phyloP scores from a whole-genome alignment of 257 asterid species.

The Asclepias syriaca region DNA sequence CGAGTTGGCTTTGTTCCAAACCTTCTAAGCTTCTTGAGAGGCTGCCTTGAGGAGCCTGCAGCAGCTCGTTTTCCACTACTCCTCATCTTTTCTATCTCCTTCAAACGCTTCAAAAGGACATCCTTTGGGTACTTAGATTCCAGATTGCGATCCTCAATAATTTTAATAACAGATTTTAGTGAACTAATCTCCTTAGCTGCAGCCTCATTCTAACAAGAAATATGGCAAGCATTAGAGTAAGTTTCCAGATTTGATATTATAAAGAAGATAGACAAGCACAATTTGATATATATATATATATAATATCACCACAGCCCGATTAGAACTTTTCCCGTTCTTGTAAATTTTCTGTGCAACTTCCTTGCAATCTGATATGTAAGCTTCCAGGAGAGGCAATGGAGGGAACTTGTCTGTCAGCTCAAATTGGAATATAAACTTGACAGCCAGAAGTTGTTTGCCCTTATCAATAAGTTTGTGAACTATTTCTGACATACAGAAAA shows the following conservation, averaged over 20 bases:
- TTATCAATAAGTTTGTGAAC: slow-evolving; percentile 45
- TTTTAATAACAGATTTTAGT: slow-evolving; percentile 48
- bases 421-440: slow-evolving; percentile 53
- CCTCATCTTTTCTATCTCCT: slow-evolving; percentile 48
- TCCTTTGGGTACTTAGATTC: slow-evolving; percentile 48
- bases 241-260: neutral
- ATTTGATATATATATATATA: neutral
- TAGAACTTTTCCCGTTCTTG: slow-evolving; percentile 42
- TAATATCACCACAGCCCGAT: slow-evolving; percentile 30
- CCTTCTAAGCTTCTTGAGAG: slow-evolving; percentile 13
- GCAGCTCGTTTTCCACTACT: slow-evolving; percentile 36
- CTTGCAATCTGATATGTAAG: slow-evolving; percentile 37
- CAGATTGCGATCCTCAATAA: slow-evolving; percentile 47
- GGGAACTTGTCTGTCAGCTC: slow-evolving; percentile 53
- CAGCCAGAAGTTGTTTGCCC: slow-evolving; percentile 52
- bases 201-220: slow-evolving; percentile 46
- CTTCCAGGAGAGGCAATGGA: slow-evolving; percentile 54
- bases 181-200: slow-evolving; percentile 48
- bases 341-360: slow-evolving; percentile 37
- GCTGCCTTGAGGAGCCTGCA: slow-evolving; percentile 6
- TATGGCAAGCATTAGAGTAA: neutral
- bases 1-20: neutral
- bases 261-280: neutral
- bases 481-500: slow-evolving; percentile 36
- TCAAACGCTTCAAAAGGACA: slow-evolving; percentile 34